Evolutionary conservation across 192 early-diverging fungal species (phyloP), one percentile per base, ranked within the genome.

Genomic region (Glomus cerebriforme): DNA sequence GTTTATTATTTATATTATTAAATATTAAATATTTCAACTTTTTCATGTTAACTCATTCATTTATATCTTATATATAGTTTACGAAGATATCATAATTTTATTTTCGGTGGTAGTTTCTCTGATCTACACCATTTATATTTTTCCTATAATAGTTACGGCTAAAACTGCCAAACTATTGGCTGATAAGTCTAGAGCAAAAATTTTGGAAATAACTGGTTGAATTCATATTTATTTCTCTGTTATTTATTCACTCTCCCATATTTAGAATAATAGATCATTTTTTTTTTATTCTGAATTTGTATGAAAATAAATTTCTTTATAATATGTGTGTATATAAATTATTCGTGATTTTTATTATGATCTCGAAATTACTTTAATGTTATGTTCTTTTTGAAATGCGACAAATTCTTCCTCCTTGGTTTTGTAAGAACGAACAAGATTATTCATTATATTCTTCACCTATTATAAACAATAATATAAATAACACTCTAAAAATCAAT

Each of bases 351-450:
- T 27, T 13, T 3, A 7, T 62, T 63, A 63, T 63, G 62, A 27
- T 15, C 80, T 84, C 54, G 81, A 66, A 34, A 84, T 84, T 19
- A 90, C 85, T 59, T 87, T 92, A 75, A 98, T 96, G 79, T 94
- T 93, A 84, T 95, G 88, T 81, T 96, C 94, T 84, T 96, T 93
- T 81, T 96, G 94, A 81, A 93, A 97, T 26, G 91, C 94, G 59
- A 87, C 79, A 82, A 97, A 92, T 77, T 96, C 95, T 65, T 94
- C 89, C 80, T 99, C 97, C 85, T 95, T 97, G 62, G 89, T 88
- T 83, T 96, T 94, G 86, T 97, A 97, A 63, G 88, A 89, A 35
- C 87, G 82, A 7, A 93, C 86, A 35, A 97, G 85, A 65, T 93
- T 91, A 79, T 91, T 82, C 59, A 97, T 95, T 31, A 95, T 89